phyloP scores from a whole-genome alignment of 805 yeast species.

The Cyberlindnera amylophila region DNA sequence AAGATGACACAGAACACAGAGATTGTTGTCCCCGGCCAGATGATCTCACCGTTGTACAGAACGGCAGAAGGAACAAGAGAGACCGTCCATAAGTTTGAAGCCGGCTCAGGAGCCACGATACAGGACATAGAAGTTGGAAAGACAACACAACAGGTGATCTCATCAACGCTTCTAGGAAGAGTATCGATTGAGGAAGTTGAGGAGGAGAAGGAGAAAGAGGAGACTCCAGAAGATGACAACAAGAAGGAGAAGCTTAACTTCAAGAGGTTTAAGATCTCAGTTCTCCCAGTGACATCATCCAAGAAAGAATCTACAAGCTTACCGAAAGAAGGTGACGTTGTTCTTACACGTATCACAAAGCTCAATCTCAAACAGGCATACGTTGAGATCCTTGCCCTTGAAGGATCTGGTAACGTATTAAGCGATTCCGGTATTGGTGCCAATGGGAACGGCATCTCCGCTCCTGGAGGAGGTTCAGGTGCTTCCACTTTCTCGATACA shows the following conservation, averaged over 20 bases:
- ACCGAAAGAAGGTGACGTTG: constrained; percentile 83
- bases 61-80: constrained; percentile 29
- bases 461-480: constrained; percentile 56
- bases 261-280: constrained; percentile 24
- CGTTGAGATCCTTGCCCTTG: constrained; percentile 72
- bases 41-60: constrained; percentile 56
- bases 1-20: neutral
- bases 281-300: constrained; percentile 22
- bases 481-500: constrained; percentile 40
- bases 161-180: constrained; percentile 62
- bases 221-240: constrained; percentile 11
- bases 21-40: constrained; percentile 76
- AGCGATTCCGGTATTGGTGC: constrained; percentile 67
- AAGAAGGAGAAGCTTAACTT: constrained; percentile 6
- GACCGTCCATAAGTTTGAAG: constrained; percentile 40
- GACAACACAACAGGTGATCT: constrained; percentile 38
- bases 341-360: constrained; percentile 68
- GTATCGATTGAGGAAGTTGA: constrained; percentile 32
- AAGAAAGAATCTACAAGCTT: constrained; percentile 32
- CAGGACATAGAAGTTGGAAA: constrained; percentile 41
- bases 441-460: constrained; percentile 39
- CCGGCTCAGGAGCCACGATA: constrained; percentile 65
- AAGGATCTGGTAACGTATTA: constrained; percentile 52
- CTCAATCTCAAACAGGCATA: constrained; percentile 66
- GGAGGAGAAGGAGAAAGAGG: constrained; percentile 12